Base-by-base conservation (phyloP, 2,329 filamentous ascomycete species). In the Pseudogymnoascus sp. region DNA sequence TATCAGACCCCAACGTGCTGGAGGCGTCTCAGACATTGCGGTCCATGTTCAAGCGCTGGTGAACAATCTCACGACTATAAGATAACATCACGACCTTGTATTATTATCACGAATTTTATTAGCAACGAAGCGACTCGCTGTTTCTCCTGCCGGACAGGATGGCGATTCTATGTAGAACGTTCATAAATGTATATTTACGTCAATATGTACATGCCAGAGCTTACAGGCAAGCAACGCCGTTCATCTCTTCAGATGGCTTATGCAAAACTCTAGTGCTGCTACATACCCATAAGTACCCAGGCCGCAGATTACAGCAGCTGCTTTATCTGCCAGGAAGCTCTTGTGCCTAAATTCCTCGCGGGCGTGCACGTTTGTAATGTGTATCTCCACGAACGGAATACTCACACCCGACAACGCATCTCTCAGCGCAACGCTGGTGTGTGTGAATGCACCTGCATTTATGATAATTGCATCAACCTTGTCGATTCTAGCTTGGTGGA, bases 321-420 rank as follows among this genome's bases (percentile, higher is more conserved):
- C 89, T 77, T 91, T 92, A 72, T 92, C 89, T 67, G 83, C 85
- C 66, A 92, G 77, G 69, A 88, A 91, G 66, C 86, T 90, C 66
- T 88, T 84, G 66, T 85, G 81, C 61, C 89, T 79, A 69, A 84
- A 92, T 1, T 78, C 69, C 75, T 92, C 90, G 7, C 90, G 75
- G 31, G 84, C 81, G 73, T 92, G 88, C 1, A 92, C 82, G 72
- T 92, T 92, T 62, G 80, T 86, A 35, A 92, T 81, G 72, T 92
- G 89, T n/a, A 91, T 74, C 75, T 93, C 90, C 55, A 92, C 78
- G 68, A 92, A 92, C 0, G 89, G 89, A 21, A 91, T 84, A 5
- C 78, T 79, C 0, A 90, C 85, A 3, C 84, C 88, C 0, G 86
- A 72, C 27, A 92, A 75, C 0, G 90, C 89, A 72, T 92, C 90